phyloP scores from a whole-genome alignment of 345 rosid species.

The Euphorbia peplus region DNA sequence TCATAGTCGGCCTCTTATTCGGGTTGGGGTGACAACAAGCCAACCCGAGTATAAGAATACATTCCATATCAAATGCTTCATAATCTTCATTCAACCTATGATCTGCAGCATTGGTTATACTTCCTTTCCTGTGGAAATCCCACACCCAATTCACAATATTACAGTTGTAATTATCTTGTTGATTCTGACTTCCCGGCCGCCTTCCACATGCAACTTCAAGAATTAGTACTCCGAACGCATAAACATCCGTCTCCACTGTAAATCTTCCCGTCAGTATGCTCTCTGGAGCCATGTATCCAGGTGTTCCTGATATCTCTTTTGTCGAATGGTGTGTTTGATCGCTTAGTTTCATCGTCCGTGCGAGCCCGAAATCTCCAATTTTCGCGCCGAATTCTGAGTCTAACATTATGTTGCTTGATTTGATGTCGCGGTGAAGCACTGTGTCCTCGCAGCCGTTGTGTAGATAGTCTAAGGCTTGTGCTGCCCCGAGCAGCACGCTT shows the following conservation, averaged over 20 bases:
- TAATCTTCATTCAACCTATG: conserved; percentile 39
- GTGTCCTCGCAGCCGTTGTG: conserved; percentile 60
- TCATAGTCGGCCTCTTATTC: conserved; percentile 63
- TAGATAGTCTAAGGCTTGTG: conserved; percentile 69
- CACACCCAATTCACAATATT: conserved; percentile 67
- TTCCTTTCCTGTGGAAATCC: conserved; percentile 51
- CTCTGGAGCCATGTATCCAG: conserved; percentile 87
- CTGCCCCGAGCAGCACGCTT: conserved; percentile 45
- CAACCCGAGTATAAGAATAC: conserved; percentile 54
- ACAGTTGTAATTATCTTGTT: conserved; percentile 36
- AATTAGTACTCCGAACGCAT: conserved; percentile 61
- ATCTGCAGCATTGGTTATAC: conserved; percentile 53
- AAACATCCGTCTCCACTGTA: conserved; percentile 61
- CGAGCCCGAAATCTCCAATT: conserved; percentile 78
- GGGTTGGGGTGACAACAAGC: conserved; percentile 85
- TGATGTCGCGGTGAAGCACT: conserved; percentile 71
- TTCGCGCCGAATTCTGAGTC: conserved; percentile 54
- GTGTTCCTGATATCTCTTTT: conserved; percentile 66
- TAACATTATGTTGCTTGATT: conserved; percentile 74
- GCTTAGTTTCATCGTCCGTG: conserved; percentile 51
- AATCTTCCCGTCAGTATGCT: conserved; percentile 56
- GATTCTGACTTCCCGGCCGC: conserved; percentile 38
- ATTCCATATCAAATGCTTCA: conserved; percentile 36
- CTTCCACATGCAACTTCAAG: conserved; percentile 61
- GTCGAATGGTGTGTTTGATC: conserved; percentile 73